Conservation (phyloP, 352 stramenopile species). For the Phytophthora hibernalis region DNA sequence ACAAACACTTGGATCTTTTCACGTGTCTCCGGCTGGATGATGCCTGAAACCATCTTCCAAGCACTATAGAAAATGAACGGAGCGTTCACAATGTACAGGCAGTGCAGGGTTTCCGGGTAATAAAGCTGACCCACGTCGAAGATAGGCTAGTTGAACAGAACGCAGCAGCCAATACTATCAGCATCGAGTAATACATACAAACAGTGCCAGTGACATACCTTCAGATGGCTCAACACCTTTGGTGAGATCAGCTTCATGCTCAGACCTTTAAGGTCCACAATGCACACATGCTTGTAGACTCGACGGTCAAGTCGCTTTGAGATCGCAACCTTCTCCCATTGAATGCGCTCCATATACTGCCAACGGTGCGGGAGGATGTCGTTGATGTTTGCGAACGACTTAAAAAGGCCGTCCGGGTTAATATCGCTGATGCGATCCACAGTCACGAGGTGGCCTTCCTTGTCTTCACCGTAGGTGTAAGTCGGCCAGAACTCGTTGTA, state of each 20-base stretch:
- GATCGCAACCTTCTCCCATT: slow-evolving; percentile 80
- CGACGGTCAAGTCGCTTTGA: slow-evolving; percentile 63
- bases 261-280: slow-evolving; percentile 79
- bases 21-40: slow-evolving; percentile 79
- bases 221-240: slow-evolving; percentile 66
- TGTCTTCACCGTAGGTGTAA: slow-evolving; percentile 77
- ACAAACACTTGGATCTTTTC: slow-evolving; percentile 89
- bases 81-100: slow-evolving; percentile 83
- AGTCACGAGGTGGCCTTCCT: slow-evolving; percentile 70
- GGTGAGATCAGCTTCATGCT: slow-evolving; percentile 72
- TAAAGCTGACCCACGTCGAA: slow-evolving; percentile 82
- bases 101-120: slow-evolving; percentile 84
- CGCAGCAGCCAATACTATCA: background rate
- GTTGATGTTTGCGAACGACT: slow-evolving; percentile 63
- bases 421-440: slow-evolving; percentile 78
- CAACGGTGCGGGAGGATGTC: slow-evolving; percentile 67
- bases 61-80: slow-evolving; percentile 85
- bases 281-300: slow-evolving; percentile 87
- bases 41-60: slow-evolving; percentile 78
- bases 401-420: slow-evolving; percentile 64
- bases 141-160: slow-evolving; percentile 58
- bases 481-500: slow-evolving; percentile 75
- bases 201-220: slow-evolving; percentile 41
- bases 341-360: slow-evolving; percentile 84
- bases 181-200: background rate